A percentile compares a stretch with the other conserved stretches of the same genome.
phyloP scores from a whole-genome alignment of 345 rosid species.

The Nephelium lappaceum region DNA sequence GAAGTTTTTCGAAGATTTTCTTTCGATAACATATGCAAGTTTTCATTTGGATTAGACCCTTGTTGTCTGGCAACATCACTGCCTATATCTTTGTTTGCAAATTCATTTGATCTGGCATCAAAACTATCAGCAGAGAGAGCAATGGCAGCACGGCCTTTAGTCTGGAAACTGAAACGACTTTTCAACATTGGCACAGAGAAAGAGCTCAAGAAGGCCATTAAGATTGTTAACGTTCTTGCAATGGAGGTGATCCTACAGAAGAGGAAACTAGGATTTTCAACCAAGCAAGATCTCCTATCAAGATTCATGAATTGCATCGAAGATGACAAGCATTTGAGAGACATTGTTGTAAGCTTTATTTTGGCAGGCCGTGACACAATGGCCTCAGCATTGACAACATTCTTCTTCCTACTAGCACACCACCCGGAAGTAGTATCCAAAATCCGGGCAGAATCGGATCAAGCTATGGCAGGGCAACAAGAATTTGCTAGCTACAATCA shows the following conservation, averaged over 20 bases:
- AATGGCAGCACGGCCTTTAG: slow-evolving; percentile 41
- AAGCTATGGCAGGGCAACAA: slow-evolving; percentile 13
- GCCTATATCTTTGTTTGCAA: slow-evolving; percentile 43
- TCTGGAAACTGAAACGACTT: slow-evolving; percentile 59
- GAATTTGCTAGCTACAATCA: slow-evolving; percentile 38
- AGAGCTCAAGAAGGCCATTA: slow-evolving; percentile 48
- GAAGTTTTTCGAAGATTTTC: slow-evolving; percentile 62
- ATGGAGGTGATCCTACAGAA: slow-evolving; percentile 44
- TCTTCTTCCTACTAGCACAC: slow-evolving; percentile 50
- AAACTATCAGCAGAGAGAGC: slow-evolving; percentile 54
- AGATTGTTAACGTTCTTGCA: slow-evolving; percentile 46
- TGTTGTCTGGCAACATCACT: slow-evolving; percentile 49
- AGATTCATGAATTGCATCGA: slow-evolving; percentile 52
- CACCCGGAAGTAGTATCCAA: slow-evolving; percentile 43
- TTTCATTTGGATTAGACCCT: slow-evolving; percentile 74
- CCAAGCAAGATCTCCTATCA: slow-evolving; percentile 56
- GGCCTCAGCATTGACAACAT: slow-evolving; percentile 50
- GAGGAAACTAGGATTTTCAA: slow-evolving; percentile 35
- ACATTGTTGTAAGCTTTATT: slow-evolving; percentile 53
- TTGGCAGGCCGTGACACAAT: slow-evolving; percentile 67
- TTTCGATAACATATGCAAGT: slow-evolving; percentile 65
- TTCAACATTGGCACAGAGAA: slow-evolving; percentile 59
- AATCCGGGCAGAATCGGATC: slow-evolving; percentile 33
- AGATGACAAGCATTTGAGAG: slow-evolving; percentile 45
- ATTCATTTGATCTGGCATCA: slow-evolving; percentile 61